Conservation (phyloP, 106 monocot genomes). For the Chionographis japonica region DNA sequence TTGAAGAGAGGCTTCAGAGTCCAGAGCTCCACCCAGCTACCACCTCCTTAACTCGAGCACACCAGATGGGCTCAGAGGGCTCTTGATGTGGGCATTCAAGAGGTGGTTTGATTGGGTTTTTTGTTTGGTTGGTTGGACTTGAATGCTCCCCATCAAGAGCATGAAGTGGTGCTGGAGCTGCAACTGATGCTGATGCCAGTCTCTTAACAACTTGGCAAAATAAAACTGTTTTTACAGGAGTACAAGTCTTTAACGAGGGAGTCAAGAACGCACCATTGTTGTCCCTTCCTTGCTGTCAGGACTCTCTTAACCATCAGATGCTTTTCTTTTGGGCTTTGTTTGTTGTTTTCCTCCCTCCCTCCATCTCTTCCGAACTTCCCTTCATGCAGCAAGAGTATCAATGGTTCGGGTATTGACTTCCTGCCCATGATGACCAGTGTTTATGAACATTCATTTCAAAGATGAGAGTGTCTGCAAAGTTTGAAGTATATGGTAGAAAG, state of each 20-base stretch:
- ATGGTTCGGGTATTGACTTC: slow-evolving; percentile 96
- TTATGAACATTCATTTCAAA: slow-evolving; percentile 22
- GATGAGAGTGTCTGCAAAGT: too few species aligned
- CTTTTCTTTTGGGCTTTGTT: background rate
- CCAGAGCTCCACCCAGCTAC: background rate
- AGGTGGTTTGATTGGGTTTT: slow-evolving; percentile 12
- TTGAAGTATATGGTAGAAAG: slow-evolving; percentile 5
- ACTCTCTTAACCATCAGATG: background rate
- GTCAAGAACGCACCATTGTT: slow-evolving; percentile 95
- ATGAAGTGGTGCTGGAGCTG: slow-evolving; percentile 1
- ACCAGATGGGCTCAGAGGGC: slow-evolving; percentile 17
- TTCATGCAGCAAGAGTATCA: slow-evolving; percentile 25
- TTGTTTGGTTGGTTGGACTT: slow-evolving; percentile 36
- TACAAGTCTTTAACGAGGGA: slow-evolving; percentile 40
- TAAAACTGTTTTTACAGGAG: slow-evolving; percentile 11
- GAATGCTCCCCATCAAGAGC: background rate
- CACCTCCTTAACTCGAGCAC: slow-evolving; percentile 15
- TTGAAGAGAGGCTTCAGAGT: background rate
- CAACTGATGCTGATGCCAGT: slow-evolving; percentile 25
- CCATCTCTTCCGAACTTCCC: background rate
- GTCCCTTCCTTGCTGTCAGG: slow-evolving; percentile 32
- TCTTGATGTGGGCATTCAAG: slow-evolving; percentile 53
- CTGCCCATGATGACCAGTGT: slow-evolving; percentile 1
- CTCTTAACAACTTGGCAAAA: slow-evolving; percentile 17
- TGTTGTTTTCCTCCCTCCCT: background rate